Evolutionary conservation across 345 rosid genomes (phyloP).

Genomic region (Kandelia obovata): DNA sequence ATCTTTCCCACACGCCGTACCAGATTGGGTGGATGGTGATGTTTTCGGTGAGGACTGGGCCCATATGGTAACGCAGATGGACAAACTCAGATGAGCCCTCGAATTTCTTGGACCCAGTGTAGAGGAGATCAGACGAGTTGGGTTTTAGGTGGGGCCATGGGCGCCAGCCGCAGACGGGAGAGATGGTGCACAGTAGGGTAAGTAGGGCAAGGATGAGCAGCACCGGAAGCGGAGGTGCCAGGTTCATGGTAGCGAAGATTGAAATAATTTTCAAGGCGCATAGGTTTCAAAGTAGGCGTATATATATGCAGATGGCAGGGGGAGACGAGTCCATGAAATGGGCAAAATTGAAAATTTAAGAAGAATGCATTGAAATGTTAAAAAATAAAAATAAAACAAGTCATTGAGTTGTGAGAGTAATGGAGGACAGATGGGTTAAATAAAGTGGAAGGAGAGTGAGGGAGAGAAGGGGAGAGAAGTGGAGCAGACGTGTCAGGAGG

Average conservation of each 20-base stretch:
- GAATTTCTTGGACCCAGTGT: conserved; percentile 62
- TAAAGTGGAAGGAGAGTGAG: conserved; percentile 5
- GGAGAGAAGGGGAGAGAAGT: background rate
- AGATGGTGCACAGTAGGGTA: conserved; percentile 21
- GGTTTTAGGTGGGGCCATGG: conserved; percentile 59
- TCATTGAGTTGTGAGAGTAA: conserved; percentile 59
- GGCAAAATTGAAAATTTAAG: background rate
- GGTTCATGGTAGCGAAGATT: conserved; percentile 4
- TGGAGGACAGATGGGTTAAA: conserved; percentile 55
- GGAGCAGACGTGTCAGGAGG: conserved; percentile 17
- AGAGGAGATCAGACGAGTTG: conserved; percentile 50
- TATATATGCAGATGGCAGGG: background rate
- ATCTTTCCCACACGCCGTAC: conserved; percentile 78
- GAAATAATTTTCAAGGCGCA: too few species aligned
- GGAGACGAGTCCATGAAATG: background rate
- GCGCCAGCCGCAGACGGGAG: conserved; percentile 40
- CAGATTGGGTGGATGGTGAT: conserved; percentile 85
- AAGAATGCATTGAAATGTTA: background rate
- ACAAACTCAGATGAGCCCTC: conserved; percentile 96
- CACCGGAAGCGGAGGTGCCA: background rate
- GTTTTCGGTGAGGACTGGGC: conserved; percentile 83
- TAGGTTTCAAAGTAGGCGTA: background rate
- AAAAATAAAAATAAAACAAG: too few species aligned
- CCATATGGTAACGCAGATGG: conserved; percentile 85
- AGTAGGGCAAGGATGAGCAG: conserved; percentile 2